Evolutionary conservation across 2,329 filamentous ascomycete species (phyloP), one percentile per base, ranked within the genome.

Genomic region (Phaeosphaeriaceae sp.): DNA sequence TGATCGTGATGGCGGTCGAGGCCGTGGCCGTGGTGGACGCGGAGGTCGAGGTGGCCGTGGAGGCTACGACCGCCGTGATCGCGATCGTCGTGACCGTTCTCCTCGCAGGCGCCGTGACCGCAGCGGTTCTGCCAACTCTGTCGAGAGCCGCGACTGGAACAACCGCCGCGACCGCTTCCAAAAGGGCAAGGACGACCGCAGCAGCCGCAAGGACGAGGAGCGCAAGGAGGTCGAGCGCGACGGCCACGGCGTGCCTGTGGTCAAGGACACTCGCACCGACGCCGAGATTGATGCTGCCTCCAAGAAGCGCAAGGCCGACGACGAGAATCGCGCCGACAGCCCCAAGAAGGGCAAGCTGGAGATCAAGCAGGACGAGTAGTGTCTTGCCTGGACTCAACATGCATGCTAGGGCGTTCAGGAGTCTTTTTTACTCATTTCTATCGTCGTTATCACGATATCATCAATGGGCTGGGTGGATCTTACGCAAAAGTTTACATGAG

Each of bases 281-380:
- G 55, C 55, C 24, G 63, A 64, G 48, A 63, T 60, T 9, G 56
- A 47, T 23, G 59, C 58, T 32, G 28, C 55, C 17, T 68, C 66
- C 56, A 75, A 71, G 65, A 77, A 77, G 70, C 73, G 73, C 69
- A 75, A 74, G 67, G 73, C 71, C 35, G 66, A 68, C 5, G 70
- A 71, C 42, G 60, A 62, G 32, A 61, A 65, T 26, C 59, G 56
- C 42, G 60, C 55, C 2, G 60, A 58, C 30, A 63, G 56, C 54
- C 55, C 67, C 48, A 77, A 77, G 73, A 75, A 75, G 65, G 62
- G 62, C 58, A 77, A 76, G 71, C 43, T 76, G n/a, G 69, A 71
- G 66, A 69, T 76, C 64, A 74, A 73, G 68, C 67, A 75, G 57
- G 74, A 76, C 48, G 71, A 67, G 49, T 74, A 66, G 54, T 58